These are phyloP conservation scores for Theobroma grandiflorum DNA, from an alignment of 441 rosid species.

Conservation along the genomic window DNA sequence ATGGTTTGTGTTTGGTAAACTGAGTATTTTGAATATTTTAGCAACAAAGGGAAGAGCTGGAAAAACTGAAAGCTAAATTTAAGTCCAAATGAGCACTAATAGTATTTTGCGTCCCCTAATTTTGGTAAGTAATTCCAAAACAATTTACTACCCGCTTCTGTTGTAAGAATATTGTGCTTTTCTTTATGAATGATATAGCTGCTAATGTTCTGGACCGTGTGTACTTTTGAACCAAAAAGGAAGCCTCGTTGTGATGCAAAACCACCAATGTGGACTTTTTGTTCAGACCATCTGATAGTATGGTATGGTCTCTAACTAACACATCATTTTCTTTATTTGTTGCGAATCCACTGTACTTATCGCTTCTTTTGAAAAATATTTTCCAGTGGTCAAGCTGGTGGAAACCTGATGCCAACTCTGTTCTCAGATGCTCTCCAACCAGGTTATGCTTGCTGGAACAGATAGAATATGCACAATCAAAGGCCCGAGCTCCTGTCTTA, in stretches of 20 bases:
- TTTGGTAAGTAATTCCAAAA: constrained; percentile 27
- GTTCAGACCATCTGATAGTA: neutral
- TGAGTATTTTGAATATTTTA: constrained; percentile 34
- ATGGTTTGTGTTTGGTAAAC: constrained; percentile 29
- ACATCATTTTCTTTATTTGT: neutral
- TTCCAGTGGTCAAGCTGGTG: neutral
- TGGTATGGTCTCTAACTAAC: neutral
- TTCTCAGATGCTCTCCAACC: neutral
- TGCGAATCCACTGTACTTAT: neutral
- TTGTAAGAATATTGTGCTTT: neutral
- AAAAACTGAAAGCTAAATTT: constrained; percentile 42
- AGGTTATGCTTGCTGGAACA: neutral
- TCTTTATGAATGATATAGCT: neutral
- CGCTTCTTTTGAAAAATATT: neutral
- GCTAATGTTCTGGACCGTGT: constrained; percentile 13
- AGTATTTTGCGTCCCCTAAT: neutral
- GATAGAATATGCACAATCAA: neutral
- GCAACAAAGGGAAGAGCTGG: constrained; percentile 64
- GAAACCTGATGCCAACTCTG: neutral
- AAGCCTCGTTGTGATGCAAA: constrained; percentile 15
- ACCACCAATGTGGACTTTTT: constrained; percentile 7
- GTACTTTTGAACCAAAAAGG: neutral
- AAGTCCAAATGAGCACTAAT: constrained; percentile 51
- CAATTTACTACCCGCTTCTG: neutral
- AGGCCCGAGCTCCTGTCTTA: neutral